Evolutionary conservation across 352 stramenopile genomes (phyloP).

Genomic region (Globisporangium perplexum): DNA sequence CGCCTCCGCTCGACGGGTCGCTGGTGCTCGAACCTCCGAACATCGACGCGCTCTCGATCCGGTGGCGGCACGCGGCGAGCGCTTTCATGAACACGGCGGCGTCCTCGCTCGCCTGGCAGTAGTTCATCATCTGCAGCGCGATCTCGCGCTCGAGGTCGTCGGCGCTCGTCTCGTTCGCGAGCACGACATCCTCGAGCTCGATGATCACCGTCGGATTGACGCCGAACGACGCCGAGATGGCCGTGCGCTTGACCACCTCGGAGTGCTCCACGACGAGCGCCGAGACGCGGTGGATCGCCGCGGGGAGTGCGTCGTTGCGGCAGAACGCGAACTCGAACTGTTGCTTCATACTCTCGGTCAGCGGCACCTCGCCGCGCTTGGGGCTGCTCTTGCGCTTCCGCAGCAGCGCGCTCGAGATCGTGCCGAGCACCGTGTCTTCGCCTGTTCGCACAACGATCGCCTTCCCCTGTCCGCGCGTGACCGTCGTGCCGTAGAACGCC

Average conservation of each 20-base stretch:
- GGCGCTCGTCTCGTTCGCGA: constrained; percentile 31
- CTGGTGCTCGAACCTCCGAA: not conserved
- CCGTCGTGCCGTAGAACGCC: constrained; percentile 43
- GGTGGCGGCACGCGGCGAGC: constrained; percentile 34
- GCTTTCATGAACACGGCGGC: constrained; percentile 36
- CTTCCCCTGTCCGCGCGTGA: constrained; percentile 33
- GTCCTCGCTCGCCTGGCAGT: constrained; percentile 26
- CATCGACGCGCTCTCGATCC: constrained; percentile 14
- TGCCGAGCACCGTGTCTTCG: constrained; percentile 36
- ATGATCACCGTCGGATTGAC: constrained; percentile 35
- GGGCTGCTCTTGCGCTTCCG: constrained; percentile 14
- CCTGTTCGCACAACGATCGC: constrained; percentile 46
- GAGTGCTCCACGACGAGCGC: constrained; percentile 41
- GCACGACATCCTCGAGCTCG: constrained; percentile 32
- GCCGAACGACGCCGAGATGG: constrained; percentile 37
- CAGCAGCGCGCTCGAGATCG: constrained; percentile 30
- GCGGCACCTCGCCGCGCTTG: constrained; percentile 21
- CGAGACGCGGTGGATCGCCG: constrained; percentile 29
- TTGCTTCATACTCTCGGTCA: constrained; percentile 37
- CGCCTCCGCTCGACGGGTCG: not conserved
- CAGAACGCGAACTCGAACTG: constrained; percentile 35
- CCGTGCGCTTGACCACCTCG: constrained; percentile 35
- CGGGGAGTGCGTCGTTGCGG: constrained; percentile 29
- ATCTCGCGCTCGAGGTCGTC: constrained; percentile 49
- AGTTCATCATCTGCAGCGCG: constrained; percentile 30